A percentile compares a stretch with the other conserved stretches of the same genome.
These are phyloP conservation scores for Coprinopsis sp. DNA, from an alignment of 768 basidiomycete genomes.

Conservation along the genomic window DNA sequence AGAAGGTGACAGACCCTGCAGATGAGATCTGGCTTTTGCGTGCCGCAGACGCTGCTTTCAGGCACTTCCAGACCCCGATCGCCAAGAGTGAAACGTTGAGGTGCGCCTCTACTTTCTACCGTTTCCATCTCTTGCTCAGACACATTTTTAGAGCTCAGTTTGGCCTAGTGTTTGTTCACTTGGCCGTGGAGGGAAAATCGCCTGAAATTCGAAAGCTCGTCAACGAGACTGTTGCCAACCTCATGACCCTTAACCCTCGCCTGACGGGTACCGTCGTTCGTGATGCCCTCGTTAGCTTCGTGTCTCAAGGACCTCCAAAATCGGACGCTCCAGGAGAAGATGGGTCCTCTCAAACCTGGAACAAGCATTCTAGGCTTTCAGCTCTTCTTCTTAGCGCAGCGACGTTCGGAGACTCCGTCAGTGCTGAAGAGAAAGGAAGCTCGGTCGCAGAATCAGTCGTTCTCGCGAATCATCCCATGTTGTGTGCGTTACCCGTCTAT, in stretches of 20 bases:
- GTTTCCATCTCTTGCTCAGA: constrained; percentile 1
- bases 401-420: constrained; percentile 40
- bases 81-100: constrained; percentile 49
- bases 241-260: constrained; percentile 38
- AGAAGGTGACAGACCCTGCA: constrained; percentile 53
- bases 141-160: constrained; percentile 44
- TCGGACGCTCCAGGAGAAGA: constrained; percentile 23
- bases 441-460: constrained; percentile 54
- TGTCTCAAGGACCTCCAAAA: constrained; percentile 35
- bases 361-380: constrained; percentile 50
- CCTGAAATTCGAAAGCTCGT: constrained; percentile 49
- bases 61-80: constrained; percentile 46
- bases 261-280: constrained; percentile 49
- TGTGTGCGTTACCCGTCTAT: constrained; percentile 42
- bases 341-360: constrained; percentile 31
- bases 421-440: constrained; percentile 35
- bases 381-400: constrained; percentile 50
- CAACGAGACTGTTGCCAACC: constrained; percentile 35
- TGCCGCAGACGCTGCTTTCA: constrained; percentile 48
- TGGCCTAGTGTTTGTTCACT: constrained; percentile 64
- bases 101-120: constrained; percentile 29
- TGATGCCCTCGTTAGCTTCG: constrained; percentile 50
- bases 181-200: constrained; percentile 57
- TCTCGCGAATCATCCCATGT: constrained; percentile 66
- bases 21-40: constrained; percentile 78